Percentiles rank a stretch among this genome's conserved stretches.
These are phyloP conservation scores for Fusarium albidum DNA, from an alignment of 2,329 filamentous ascomycete genomes.

Conservation along the genomic window DNA sequence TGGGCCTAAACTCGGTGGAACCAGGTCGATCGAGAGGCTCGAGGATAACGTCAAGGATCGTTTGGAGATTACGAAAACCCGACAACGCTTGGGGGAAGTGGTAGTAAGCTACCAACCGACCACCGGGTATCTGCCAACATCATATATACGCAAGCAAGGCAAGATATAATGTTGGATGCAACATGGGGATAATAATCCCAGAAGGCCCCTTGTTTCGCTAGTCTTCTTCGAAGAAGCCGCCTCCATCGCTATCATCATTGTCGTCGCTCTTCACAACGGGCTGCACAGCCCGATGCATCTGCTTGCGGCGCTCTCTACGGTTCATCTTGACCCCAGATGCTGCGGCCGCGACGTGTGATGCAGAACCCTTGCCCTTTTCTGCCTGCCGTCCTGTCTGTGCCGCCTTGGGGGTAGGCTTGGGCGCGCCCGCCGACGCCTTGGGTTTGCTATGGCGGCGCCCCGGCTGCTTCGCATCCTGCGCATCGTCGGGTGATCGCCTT, in stretches of 20 bases:
- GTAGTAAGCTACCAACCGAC: conserved; percentile 6
- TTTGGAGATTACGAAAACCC: conserved; percentile 1
- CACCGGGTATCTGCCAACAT: conserved; percentile 34
- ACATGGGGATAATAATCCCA: conserved; percentile 17
- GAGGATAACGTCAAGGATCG: neutral
- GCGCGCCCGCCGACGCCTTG: conserved; percentile 27
- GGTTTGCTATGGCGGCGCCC: conserved; percentile 25
- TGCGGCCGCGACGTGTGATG: conserved; percentile 27
- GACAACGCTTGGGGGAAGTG: conserved; percentile 16
- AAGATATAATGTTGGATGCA: conserved; percentile 15
- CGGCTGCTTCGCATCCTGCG: conserved; percentile 17
- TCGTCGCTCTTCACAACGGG: conserved; percentile 49
- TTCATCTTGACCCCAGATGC: conserved; percentile 44
- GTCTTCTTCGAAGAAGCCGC: conserved; percentile 64
- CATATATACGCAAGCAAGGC: too few relatives aligned
- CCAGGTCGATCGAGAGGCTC: conserved; percentile 3
- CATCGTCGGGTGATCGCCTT: conserved; percentile 46
- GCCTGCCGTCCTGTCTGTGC: conserved; percentile 33
- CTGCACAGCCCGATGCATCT: conserved; percentile 46
- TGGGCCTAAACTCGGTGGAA: conserved; percentile 18
- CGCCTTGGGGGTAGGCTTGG: conserved; percentile 27
- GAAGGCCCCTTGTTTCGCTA: conserved; percentile 1
- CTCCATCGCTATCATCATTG: conserved; percentile 60
- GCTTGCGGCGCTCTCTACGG: conserved; percentile 45
- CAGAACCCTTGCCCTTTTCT: conserved; percentile 24